Evolutionary conservation across 495 filamentous ascomycete genomes (phyloP).

Genomic region (Penicillium bovifimosum): DNA sequence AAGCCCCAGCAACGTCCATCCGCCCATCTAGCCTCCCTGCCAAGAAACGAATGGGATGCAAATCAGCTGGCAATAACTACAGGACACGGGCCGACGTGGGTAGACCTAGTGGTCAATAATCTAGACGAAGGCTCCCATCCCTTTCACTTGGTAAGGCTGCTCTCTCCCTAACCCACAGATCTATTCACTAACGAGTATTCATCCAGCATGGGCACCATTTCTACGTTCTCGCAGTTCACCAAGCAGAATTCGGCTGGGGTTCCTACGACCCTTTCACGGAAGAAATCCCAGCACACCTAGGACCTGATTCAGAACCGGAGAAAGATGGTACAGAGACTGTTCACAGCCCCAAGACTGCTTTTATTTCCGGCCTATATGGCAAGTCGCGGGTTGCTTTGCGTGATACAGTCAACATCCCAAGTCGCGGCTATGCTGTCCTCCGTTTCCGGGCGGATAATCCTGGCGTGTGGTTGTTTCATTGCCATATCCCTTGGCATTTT

Average conservation of each 20-base stretch:
- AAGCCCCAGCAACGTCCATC: conserved; percentile 29
- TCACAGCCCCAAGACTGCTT: not conserved
- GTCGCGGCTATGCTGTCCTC: conserved; percentile 55
- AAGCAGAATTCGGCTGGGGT: conserved; percentile 33
- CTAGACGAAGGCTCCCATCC: conserved; percentile 47
- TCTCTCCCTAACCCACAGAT: not conserved
- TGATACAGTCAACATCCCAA: conserved; percentile 55
- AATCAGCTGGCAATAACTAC: conserved; percentile 37
- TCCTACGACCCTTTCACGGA: conserved; percentile 45
- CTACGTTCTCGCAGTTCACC: conserved; percentile 55
- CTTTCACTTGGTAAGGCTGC: conserved; percentile 41
- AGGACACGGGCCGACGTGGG: conserved; percentile 26
- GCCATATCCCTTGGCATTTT: conserved; percentile 65
- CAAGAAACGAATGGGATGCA: conserved; percentile 34
- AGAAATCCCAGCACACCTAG: conserved; percentile 17
- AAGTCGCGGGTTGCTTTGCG: conserved; percentile 31
- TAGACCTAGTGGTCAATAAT: conserved; percentile 50
- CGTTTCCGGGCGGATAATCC: conserved; percentile 64
- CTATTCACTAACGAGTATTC: conserved; percentile 33
- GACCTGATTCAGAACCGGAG: not conserved
- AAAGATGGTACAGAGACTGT: not conserved
- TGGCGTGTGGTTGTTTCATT: conserved; percentile 54
- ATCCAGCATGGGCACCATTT: conserved; percentile 75
- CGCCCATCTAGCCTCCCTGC: conserved; percentile 25
- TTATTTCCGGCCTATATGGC: conserved; percentile 31